Conservation (phyloP, 306 rosid species). For the Vachellia pachyceras region DNA sequence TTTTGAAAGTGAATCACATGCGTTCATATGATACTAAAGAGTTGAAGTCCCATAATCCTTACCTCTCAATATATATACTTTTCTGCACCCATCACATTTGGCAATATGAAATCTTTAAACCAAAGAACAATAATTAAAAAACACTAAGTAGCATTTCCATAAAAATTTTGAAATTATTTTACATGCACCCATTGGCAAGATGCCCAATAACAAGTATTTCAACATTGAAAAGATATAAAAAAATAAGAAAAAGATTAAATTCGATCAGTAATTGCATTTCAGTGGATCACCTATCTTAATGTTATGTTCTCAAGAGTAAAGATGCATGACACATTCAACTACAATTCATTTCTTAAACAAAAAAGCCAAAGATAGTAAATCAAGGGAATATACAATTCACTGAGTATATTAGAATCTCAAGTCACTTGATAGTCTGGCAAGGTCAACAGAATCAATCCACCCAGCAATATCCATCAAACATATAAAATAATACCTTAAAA, state of each 20-base stretch:
- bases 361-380: not conserved
- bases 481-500: not conserved
- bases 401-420: slow-evolving; percentile 18
- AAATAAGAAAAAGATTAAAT: not conserved
- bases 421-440: not conserved
- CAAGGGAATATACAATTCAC: not conserved
- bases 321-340: not conserved
- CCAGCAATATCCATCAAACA: slow-evolving; percentile 3
- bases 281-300: not conserved
- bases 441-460: not conserved
- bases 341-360: not conserved
- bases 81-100: too few relatives aligned
- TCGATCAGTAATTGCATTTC: not conserved
- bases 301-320: not conserved
- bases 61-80: too few relatives aligned
- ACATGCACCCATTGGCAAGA: not conserved
- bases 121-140: too few relatives aligned
- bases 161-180: not conserved
- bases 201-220: not conserved
- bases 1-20: too few relatives aligned
- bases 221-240: not conserved
- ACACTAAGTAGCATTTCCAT: not conserved
- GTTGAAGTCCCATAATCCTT: too few relatives aligned
- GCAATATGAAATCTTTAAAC: too few relatives aligned
- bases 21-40: too few relatives aligned